These are phyloP conservation scores for Cordyceps tenuipes DNA, from an alignment of 2,329 filamentous ascomycete genomes.

Conservation along the genomic window DNA sequence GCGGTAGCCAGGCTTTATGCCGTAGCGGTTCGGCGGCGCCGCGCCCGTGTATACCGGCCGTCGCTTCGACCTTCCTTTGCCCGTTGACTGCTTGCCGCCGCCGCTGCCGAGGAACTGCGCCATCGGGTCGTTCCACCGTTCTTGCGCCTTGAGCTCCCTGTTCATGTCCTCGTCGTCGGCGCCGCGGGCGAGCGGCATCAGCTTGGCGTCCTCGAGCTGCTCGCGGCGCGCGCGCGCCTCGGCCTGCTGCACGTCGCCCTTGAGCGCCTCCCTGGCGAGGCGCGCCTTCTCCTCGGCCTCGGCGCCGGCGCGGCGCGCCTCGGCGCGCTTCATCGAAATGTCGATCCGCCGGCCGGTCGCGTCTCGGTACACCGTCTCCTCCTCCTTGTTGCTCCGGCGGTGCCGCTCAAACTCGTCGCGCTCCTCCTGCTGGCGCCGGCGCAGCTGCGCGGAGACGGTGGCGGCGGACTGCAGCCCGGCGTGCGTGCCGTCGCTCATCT, in stretches of 20 bases:
- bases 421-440: constrained; percentile 59
- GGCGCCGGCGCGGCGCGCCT: constrained; percentile 56
- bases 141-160: constrained; percentile 63
- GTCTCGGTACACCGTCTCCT: constrained; percentile 91
- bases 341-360: constrained; percentile 93
- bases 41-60: constrained; percentile 70
- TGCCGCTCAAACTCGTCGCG: constrained; percentile 39
- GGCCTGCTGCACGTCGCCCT: constrained; percentile 76
- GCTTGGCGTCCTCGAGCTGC: constrained; percentile 69
- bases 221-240: constrained; percentile 57
- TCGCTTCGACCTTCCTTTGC: constrained; percentile 27
- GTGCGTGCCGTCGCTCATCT: constrained; percentile 81
- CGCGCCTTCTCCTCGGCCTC: constrained; percentile 67
- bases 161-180: constrained; percentile 87
- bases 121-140: constrained; percentile 93
- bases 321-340: constrained; percentile 79
- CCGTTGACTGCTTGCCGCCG: constrained; percentile 33
- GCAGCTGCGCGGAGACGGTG: constrained; percentile 62
- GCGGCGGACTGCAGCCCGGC: constrained; percentile 81
- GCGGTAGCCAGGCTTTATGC: constrained; percentile 81
- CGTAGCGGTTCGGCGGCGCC: constrained; percentile 84
- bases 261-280: constrained; percentile 60
- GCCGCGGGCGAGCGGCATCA: constrained; percentile 69
- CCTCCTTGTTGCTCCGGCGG: constrained; percentile 38
- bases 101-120: constrained; percentile 56